A percentile compares a stretch with the other conserved stretches of the same genome.
Conservation (phyloP, 495 filamentous ascomycete genomes). For the Penicillium macrosclerotiorum region DNA sequence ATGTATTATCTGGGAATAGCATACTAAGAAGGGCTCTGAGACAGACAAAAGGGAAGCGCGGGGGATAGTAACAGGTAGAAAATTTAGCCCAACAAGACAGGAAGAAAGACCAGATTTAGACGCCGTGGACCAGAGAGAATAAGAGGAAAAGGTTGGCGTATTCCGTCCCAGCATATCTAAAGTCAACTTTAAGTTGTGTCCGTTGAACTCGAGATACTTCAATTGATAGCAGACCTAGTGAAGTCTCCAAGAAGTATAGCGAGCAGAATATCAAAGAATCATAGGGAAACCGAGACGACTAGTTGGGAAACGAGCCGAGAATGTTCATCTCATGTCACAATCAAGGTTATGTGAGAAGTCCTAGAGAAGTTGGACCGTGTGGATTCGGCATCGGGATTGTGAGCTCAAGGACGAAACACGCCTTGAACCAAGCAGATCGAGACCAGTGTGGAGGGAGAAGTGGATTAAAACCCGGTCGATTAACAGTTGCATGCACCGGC, state of each 20-base stretch:
- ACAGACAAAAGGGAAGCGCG: conserved; percentile 8
- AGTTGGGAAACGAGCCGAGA: conserved; percentile 14
- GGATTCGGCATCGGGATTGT: background rate
- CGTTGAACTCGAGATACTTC: conserved; percentile 13
- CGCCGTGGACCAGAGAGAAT: conserved; percentile 34
- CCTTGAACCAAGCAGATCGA: background rate
- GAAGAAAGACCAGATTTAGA: conserved; percentile 33
- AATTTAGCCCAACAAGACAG: conserved; percentile 32
- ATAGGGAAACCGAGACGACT: conserved; percentile 20
- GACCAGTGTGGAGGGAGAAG: conserved; percentile 3
- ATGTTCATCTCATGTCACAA: conserved; percentile 11
- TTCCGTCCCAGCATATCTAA: conserved; percentile 36
- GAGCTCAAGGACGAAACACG: background rate
- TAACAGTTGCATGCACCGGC: conserved; percentile 77
- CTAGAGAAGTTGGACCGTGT: background rate
- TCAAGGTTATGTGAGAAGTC: conserved; percentile 2
- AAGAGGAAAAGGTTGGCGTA: conserved; percentile 22
- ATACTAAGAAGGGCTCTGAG: conserved; percentile 32
- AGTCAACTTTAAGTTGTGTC: conserved; percentile 33
- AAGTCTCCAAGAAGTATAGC: conserved; percentile 3
- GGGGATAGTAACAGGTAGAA: conserved; percentile 24
- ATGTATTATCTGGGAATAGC: conserved; percentile 45
- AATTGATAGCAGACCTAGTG: conserved; percentile 8
- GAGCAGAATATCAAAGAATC: conserved; percentile 19
- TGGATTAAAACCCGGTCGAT: too few relatives aligned